Evolutionary conservation across 2,329 filamentous ascomycete species (phyloP), one percentile per base, ranked within the genome.

Genomic region (Pseudohalonectria lignicola): DNA sequence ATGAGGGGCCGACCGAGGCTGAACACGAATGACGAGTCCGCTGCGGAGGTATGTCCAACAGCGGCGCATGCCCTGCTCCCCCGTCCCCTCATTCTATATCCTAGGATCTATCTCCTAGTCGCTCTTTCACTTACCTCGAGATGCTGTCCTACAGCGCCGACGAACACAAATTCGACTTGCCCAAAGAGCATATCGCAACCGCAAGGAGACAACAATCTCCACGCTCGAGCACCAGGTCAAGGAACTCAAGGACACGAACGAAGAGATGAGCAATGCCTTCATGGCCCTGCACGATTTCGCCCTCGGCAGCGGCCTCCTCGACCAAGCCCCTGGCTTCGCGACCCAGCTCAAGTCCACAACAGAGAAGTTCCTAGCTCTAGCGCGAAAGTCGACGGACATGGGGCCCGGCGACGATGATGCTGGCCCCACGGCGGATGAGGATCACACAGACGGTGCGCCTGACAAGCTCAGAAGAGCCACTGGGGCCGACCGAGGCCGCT

Each of bases 151-250:
- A n/a, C 40, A 60, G 82, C 80, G 86, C 44, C 81, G 87, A 37
- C 75, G 87, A 39, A 90, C 85, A 5, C 87, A 94, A 54, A 92
- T 94, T 45, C 79, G 87, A 18, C 71, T 90, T 39, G 87, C 87
- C 2, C 87, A 94, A 56, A 69, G 86, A 46, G 86, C 86, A 1
- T 94, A 94, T 53, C 76, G 87, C 13, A 76, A 82, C 50, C 79
- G 87, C 37, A 94, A 94, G 59, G 87, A 94, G 53, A 80, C 73
- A 17, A 82, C 83, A 5, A 90, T 94, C 40, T 71, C 76, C 20
- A 76, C 74, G 1, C 67, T 94, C 10, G 80, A 86, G 52, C 70
- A 74, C 39, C 71, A 79, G 43, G 83, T 90, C 19, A 64, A 77
- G 39, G 69, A 74, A 18, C 70, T 93, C n/a, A 74, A 80, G 41